phyloP scores from a whole-genome alignment of 768 basidiomycete genomes.

The Mycena crocata region DNA sequence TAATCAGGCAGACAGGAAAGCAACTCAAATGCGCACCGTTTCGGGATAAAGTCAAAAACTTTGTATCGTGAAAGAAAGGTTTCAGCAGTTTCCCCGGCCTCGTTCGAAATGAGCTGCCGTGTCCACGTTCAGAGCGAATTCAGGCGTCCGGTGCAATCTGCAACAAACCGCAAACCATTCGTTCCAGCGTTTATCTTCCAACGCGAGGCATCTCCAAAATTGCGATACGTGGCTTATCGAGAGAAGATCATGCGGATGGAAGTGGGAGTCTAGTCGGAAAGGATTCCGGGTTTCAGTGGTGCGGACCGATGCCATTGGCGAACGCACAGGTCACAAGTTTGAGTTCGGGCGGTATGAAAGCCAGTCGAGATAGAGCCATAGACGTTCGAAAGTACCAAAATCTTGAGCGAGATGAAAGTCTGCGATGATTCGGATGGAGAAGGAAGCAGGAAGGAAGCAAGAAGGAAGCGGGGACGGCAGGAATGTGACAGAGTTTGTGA shows the following conservation, averaged over 20 bases:
- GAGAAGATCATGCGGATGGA: constrained; percentile 5
- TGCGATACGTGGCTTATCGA: constrained; percentile 7
- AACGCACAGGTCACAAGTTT: constrained; percentile 7
- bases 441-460: too few relatives aligned
- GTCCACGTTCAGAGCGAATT: neutral
- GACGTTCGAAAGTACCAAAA: too few relatives aligned
- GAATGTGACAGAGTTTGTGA: too few relatives aligned
- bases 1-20: neutral
- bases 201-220: constrained; percentile 3
- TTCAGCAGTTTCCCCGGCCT: neutral
- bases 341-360: constrained; percentile 4
- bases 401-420: too few relatives aligned
- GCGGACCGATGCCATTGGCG: neutral
- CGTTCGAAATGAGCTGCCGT: neutral
- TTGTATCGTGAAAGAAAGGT: neutral
- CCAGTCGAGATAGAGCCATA: constrained; percentile 2
- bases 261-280: constrained; percentile 1
- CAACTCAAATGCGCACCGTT: neutral
- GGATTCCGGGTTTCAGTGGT: neutral
- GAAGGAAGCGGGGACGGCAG: too few relatives aligned
- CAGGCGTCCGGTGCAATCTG: neutral
- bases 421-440: too few relatives aligned
- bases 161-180: constrained; percentile 7
- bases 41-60: neutral
- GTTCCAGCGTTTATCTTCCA: constrained; percentile 4